Evolutionary conservation across 306 rosid genomes (phyloP).

Genomic region (Senna siamea): DNA sequence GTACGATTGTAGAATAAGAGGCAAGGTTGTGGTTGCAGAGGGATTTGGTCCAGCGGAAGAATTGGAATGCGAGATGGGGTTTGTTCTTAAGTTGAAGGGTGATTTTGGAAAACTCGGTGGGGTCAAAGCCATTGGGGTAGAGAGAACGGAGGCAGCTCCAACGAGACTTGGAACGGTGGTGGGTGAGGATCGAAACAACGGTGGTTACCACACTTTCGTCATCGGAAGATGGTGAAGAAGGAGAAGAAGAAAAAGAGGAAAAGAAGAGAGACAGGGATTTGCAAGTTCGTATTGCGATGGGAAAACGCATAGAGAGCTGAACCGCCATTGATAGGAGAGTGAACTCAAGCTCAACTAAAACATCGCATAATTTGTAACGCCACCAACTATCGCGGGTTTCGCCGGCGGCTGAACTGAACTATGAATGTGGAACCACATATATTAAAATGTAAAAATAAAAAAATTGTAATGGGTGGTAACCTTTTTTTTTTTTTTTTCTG

Average conservation of each 20-base stretch:
- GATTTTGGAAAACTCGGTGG: constrained; percentile 64
- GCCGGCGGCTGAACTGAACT: too few species aligned
- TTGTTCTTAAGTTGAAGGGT: constrained; percentile 60
- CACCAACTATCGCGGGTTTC: background rate
- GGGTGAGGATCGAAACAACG: constrained; percentile 62
- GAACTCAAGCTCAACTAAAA: background rate
- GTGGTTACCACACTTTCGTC: constrained; percentile 28
- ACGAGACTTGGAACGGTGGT: constrained; percentile 77
- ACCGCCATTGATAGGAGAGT: constrained; percentile 39
- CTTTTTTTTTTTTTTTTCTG: too few species aligned
- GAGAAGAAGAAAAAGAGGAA: constrained; percentile 1
- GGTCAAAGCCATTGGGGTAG: constrained; percentile 58
- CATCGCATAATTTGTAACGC: background rate
- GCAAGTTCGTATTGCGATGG: constrained; percentile 24
- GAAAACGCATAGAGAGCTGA: constrained; percentile 39
- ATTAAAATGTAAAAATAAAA: too few species aligned
- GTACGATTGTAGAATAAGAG: constrained; percentile 69
- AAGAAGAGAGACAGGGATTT: constrained; percentile 24
- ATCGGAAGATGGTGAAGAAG: constrained; percentile 8
- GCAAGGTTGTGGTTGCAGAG: constrained; percentile 65
- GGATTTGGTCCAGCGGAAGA: constrained; percentile 71
- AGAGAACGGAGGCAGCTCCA: constrained; percentile 66
- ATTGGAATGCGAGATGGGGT: constrained; percentile 72
- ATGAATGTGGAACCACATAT: too few species aligned
- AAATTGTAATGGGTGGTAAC: too few species aligned